Conservation (phyloP, 1,139 yeast genomes). For the Suhomyces terraborum region DNA sequence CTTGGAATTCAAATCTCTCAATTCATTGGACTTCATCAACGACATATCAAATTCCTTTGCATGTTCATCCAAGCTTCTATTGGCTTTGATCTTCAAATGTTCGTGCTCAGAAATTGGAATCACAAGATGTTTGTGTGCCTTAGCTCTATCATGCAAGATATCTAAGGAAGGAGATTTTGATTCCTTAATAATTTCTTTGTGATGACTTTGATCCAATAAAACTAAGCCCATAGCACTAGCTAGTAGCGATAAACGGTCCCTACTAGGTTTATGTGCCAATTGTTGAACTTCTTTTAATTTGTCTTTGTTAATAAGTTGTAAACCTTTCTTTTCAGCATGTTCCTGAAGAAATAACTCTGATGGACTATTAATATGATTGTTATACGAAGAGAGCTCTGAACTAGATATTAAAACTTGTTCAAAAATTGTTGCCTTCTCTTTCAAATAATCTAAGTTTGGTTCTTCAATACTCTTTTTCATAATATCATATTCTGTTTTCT, state of each 20-base stretch:
- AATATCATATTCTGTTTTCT: constrained; percentile 18
- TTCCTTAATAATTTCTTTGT: constrained; percentile 12
- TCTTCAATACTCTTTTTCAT: constrained; percentile 20
- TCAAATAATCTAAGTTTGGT: constrained; percentile 31
- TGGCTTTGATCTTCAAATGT: constrained; percentile 18
- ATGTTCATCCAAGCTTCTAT: constrained; percentile 15
- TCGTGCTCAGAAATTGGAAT: constrained; percentile 29
- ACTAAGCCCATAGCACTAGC: constrained; percentile 21
- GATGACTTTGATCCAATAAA: constrained; percentile 16
- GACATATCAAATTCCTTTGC: constrained; percentile 15
- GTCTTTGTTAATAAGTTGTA: constrained; percentile 20
- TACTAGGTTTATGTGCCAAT: constrained; percentile 23
- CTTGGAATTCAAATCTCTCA: constrained; percentile 15
- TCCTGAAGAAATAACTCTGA: constrained; percentile 22
- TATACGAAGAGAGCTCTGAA: constrained; percentile 17
- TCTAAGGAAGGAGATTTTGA: constrained; percentile 27
- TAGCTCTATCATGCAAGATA: constrained; percentile 32
- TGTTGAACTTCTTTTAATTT: constrained; percentile 22
- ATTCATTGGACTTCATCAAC: constrained; percentile 14
- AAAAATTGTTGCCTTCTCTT: constrained; percentile 20
- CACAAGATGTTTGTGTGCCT: constrained; percentile 27
- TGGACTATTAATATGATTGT: constrained; percentile 19
- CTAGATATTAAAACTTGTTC: constrained; percentile 23
- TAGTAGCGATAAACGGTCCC: constrained; percentile 38
- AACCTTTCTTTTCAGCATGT: constrained; percentile 20